These are phyloP conservation scores for Neobulgaria alba DNA, from an alignment of 2,329 filamentous ascomycete genomes.

Conservation along the genomic window DNA sequence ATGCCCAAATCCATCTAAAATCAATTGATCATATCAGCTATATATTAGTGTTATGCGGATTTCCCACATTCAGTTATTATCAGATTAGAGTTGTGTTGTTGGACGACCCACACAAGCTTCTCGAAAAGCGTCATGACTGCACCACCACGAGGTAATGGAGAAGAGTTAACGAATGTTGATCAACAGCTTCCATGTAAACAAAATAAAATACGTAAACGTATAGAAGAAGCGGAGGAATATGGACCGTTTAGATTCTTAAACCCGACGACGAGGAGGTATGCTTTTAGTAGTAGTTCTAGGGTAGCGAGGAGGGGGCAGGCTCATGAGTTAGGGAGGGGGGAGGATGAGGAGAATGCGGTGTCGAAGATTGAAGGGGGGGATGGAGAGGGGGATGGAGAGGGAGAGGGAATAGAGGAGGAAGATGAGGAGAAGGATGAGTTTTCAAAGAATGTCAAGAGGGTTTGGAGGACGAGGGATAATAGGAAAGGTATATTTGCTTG, in stretches of 20 bases:
- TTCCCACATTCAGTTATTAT: no score
- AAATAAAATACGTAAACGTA: no score
- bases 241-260: conserved; percentile 41
- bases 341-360: conserved; percentile 1
- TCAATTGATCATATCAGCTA: no score
- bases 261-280: conserved; percentile 32
- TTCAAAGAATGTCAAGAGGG: conserved; percentile 23
- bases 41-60: no score
- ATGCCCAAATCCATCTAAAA: no score
- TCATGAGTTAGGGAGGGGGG: no score
- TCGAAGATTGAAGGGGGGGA: background rate
- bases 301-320: background rate
- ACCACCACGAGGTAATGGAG: no score
- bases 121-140: no score
- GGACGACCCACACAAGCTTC: no score
- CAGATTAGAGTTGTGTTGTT: no score
- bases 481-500: conserved; percentile 31
- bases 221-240: conserved; percentile 8
- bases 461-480: conserved; percentile 39
- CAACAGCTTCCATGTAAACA: no score
- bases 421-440: conserved; percentile 1
- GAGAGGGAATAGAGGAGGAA: background rate
- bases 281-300: conserved; percentile 3
- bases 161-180: no score
- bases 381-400: background rate